Percentiles rank a stretch among this genome's conserved stretches.
Conservation (phyloP, 768 basidiomycete genomes). For the Lactarius hengduanensis region DNA sequence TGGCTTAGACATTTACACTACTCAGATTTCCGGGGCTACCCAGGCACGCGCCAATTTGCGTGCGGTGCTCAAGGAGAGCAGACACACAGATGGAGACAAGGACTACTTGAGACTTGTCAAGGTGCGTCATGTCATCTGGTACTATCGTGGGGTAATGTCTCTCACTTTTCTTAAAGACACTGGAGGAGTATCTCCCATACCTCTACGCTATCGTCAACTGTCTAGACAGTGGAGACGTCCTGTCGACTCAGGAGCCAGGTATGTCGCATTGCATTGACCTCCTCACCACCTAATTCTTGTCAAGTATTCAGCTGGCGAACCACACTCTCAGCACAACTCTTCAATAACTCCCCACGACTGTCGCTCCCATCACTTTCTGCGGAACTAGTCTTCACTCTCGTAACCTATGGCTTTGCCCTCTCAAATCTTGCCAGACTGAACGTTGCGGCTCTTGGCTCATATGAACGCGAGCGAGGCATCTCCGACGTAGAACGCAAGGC, state of each 20-base stretch:
- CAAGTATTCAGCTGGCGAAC: conserved; percentile 91
- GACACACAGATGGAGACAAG: conserved; percentile 68
- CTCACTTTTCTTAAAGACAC: conserved; percentile 39
- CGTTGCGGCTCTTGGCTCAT: conserved; percentile 71
- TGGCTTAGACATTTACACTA: conserved; percentile 50
- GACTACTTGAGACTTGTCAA: conserved; percentile 84
- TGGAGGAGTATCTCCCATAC: conserved; percentile 89
- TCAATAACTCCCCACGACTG: conserved; percentile 40
- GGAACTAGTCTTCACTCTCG: conserved; percentile 77
- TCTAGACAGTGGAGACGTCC: conserved; percentile 67
- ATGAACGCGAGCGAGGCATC: conserved; percentile 74
- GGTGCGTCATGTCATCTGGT: conserved; percentile 46
- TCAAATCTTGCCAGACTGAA: conserved; percentile 76
- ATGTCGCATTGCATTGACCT: conserved; percentile 8
- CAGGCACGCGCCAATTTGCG: conserved; percentile 78
- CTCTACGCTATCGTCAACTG: conserved; percentile 71
- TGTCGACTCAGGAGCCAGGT: conserved; percentile 73
- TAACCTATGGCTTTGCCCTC: conserved; percentile 83
- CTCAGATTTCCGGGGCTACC: conserved; percentile 69
- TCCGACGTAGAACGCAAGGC: conserved; percentile 72
- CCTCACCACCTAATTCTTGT: background rate
- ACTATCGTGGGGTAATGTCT: background rate
- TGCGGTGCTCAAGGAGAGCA: conserved; percentile 75
- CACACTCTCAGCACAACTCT: conserved; percentile 28
- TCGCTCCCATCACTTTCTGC: conserved; percentile 68